Conservation (phyloP, 2,329 filamentous ascomycete species). For the Dactylellina leptospora region DNA sequence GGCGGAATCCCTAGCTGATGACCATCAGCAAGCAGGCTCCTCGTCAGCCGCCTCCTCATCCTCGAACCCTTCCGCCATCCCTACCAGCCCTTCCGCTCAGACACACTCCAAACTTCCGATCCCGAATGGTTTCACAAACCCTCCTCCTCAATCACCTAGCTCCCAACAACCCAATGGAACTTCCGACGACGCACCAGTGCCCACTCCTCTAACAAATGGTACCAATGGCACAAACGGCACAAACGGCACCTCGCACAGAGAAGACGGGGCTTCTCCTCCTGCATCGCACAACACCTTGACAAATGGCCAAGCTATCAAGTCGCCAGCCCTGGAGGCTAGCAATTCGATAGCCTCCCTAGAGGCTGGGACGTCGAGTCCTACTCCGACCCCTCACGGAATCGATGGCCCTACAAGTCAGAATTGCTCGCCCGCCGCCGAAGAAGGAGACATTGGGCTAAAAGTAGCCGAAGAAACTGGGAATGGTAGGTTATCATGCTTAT, state of each 20-base stretch:
- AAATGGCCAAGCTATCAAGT: slow-evolving; percentile 22
- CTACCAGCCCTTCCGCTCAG: slow-evolving; percentile 8
- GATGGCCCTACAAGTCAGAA: slow-evolving; percentile 21
- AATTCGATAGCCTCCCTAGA: not conserved
- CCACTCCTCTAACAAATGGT: not conserved
- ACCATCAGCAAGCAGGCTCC: slow-evolving; percentile 50
- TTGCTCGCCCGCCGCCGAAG: slow-evolving; percentile 5
- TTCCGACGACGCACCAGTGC: slow-evolving; percentile 16
- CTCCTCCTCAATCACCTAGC: slow-evolving; percentile 9
- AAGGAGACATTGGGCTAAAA: slow-evolving; percentile 24
- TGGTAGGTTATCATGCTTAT: slow-evolving; percentile 15
- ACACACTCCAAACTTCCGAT: slow-evolving; percentile 44
- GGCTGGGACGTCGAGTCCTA: slow-evolving; percentile 12
- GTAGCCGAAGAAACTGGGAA: slow-evolving; percentile 11
- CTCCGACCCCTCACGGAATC: slow-evolving; percentile 5
- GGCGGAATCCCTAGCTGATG: slow-evolving; percentile 51
- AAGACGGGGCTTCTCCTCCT: slow-evolving; percentile 16
- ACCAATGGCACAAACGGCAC: slow-evolving; percentile 22
- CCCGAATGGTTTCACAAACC: slow-evolving; percentile 34
- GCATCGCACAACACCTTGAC: slow-evolving; percentile 1
- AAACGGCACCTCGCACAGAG: slow-evolving; percentile 25
- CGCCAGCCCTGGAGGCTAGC: not conserved
- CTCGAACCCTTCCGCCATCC: slow-evolving; percentile 16
- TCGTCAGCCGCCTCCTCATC: slow-evolving; percentile 35
- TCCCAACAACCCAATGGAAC: slow-evolving; percentile 29